Percentiles rank a stretch among this genome's conserved stretches.
These are phyloP conservation scores for Zygosaccharomyces bisporus DNA, from an alignment of 805 yeast genomes.

Conservation along the genomic window DNA sequence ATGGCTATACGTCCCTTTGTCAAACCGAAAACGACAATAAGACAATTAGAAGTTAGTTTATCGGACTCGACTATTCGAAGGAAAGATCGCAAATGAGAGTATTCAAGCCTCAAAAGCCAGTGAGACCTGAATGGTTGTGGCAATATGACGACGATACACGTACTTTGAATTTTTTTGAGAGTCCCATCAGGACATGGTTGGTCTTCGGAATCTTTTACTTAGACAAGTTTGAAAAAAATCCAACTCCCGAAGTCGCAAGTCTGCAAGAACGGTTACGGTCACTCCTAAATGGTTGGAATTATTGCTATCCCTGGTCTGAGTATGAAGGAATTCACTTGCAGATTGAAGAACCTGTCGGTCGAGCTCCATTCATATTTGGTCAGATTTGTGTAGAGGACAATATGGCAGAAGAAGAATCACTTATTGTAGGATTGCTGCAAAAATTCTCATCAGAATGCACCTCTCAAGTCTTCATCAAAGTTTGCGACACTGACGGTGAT, in stretches of 20 bases:
- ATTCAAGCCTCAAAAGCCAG: slow-evolving; percentile 7
- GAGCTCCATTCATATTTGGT: slow-evolving; percentile 29
- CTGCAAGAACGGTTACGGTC: slow-evolving; percentile 1
- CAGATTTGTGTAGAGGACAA: slow-evolving; percentile 41
- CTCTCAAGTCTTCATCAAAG: slow-evolving; percentile 42
- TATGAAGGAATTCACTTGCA: slow-evolving; percentile 28
- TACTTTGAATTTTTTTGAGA: slow-evolving; percentile 19
- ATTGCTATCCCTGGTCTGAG: slow-evolving; percentile 43
- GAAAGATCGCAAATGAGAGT: slow-evolving; percentile 7
- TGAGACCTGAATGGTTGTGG: slow-evolving; percentile 25
- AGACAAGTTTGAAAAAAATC: slow-evolving; percentile 18
- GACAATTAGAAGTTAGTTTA: neutral
- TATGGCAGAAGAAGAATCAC: slow-evolving; percentile 43
- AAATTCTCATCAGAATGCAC: slow-evolving; percentile 32
- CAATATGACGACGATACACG: slow-evolving; percentile 21
- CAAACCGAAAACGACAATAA: neutral
- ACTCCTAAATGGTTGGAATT: slow-evolving; percentile 35
- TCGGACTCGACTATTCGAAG: neutral
- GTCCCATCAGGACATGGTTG: slow-evolving; percentile 22
- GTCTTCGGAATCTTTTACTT: slow-evolving; percentile 30
- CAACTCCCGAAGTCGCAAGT: neutral
- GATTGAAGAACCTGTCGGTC: slow-evolving; percentile 17
- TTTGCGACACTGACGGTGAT: slow-evolving; percentile 55
- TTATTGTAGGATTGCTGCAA: slow-evolving; percentile 41
- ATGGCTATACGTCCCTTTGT: neutral